phyloP scores from a whole-genome alignment of 2,329 filamentous ascomycete species.

The Dothidotthia symphoricarpi region DNA sequence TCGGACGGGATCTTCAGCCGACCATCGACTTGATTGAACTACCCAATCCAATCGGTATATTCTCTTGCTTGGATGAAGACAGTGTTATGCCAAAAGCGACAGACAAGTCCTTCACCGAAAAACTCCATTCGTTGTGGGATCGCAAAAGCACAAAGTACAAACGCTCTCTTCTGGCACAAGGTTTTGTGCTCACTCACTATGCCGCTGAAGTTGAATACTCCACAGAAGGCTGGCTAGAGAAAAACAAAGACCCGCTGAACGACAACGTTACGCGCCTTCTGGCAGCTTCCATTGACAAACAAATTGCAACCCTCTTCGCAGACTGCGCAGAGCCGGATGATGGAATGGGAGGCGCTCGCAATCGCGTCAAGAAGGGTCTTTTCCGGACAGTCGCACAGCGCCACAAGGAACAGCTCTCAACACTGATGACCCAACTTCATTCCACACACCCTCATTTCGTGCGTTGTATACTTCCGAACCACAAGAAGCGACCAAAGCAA shows the following conservation, averaged over 20 bases:
- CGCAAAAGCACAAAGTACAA: constrained; percentile 94
- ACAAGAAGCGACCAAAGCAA: constrained; percentile 94
- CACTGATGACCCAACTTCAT: constrained; percentile 88
- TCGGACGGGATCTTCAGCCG: constrained; percentile 92
- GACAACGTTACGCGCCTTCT: constrained; percentile 93
- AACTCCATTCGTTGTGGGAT: constrained; percentile 95
- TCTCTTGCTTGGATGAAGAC: constrained; percentile 96
- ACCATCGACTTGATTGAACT: constrained; percentile 97
- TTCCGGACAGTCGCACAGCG: constrained; percentile 95
- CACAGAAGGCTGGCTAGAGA: constrained; percentile 92
- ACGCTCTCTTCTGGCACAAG: constrained; percentile 80
- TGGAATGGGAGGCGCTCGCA: constrained; percentile 64
- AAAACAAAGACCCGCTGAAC: constrained; percentile 98
- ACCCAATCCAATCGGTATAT: constrained; percentile 95
- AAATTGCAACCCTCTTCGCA: constrained; percentile 79
- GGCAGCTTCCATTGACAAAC: constrained; percentile 75
- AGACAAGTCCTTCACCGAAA: constrained; percentile 95
- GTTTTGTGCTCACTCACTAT: constrained; percentile 95
- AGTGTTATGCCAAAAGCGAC: constrained; percentile 99
- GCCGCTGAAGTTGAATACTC: constrained; percentile 97
- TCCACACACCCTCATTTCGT: constrained; percentile 98
- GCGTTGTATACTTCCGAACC: constrained; percentile 94
- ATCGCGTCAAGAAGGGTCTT: constrained; percentile 90
- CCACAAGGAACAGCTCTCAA: constrained; percentile 98
- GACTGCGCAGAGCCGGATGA: constrained; percentile 86